phyloP scores from a whole-genome alignment of 2,329 filamentous ascomycete species.

The Phialophora macrospora region DNA sequence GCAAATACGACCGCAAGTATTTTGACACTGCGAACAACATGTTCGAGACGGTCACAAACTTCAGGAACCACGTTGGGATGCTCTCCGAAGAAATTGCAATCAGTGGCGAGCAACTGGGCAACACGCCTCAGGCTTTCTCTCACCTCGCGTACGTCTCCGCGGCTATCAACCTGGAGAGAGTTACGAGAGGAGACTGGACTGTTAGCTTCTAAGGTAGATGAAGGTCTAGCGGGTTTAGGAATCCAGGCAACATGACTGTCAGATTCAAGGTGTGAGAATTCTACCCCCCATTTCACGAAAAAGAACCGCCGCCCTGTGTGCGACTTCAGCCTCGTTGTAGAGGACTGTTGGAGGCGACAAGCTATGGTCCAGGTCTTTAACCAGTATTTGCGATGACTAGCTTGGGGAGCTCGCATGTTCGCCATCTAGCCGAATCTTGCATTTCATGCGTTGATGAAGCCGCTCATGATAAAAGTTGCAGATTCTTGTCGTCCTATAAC shows the following conservation, averaged over 20 bases:
- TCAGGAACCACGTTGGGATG: slow-evolving; percentile 77
- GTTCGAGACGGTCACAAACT: slow-evolving; percentile 78
- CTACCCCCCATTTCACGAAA: no score
- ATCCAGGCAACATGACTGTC: background rate
- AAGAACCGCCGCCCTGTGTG: no score
- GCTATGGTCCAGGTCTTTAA: no score
- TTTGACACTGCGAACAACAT: slow-evolving; percentile 63
- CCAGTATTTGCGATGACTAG: no score
- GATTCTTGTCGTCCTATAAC: no score
- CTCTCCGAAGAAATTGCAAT: slow-evolving; percentile 79
- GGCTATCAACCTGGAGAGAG: slow-evolving; percentile 73
- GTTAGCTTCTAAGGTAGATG: background rate
- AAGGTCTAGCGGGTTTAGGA: background rate
- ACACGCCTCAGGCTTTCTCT: slow-evolving; percentile 79
- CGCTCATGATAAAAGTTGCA: no score
- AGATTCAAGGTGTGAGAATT: background rate
- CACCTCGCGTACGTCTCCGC: slow-evolving; percentile 76
- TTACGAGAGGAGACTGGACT: slow-evolving; percentile 21
- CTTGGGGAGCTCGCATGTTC: no score
- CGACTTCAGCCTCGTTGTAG: no score
- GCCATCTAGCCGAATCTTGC: no score
- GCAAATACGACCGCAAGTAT: slow-evolving; percentile 41
- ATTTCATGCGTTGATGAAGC: no score
- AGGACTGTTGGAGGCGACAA: no score
- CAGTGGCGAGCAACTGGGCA: slow-evolving; percentile 76